Evolutionary conservation across 1,139 yeast species (phyloP).

Genomic region (Kazachstania sp.): DNA sequence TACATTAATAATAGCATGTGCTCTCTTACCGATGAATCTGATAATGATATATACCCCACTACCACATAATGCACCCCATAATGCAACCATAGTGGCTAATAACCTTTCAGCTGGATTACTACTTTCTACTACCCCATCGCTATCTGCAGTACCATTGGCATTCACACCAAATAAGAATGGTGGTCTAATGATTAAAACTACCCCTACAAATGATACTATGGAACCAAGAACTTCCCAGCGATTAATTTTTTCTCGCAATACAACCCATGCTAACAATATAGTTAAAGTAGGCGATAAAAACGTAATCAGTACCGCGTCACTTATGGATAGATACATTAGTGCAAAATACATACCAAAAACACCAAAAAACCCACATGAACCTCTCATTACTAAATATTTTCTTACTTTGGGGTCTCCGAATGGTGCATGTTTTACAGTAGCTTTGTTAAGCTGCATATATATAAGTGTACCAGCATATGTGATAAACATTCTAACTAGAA

Average conservation of each 20-base stretch:
- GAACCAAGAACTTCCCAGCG: constrained; percentile 62
- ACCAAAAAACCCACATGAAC: constrained; percentile 68
- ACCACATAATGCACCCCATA: constrained; percentile 65
- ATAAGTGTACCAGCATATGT: constrained; percentile 52
- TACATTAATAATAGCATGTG: constrained; percentile 74
- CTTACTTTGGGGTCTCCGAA: constrained; percentile 62
- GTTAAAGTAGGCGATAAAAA: constrained; percentile 74
- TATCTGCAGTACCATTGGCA: neutral
- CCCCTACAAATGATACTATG: constrained; percentile 62
- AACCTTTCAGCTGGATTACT: constrained; percentile 31
- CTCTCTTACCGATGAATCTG: constrained; percentile 64
- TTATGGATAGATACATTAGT: constrained; percentile 62
- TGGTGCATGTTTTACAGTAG: constrained; percentile 49
- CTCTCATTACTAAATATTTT: constrained; percentile 50
- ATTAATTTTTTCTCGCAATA: constrained; percentile 62
- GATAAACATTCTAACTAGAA: constrained; percentile 66
- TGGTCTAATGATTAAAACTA: constrained; percentile 74
- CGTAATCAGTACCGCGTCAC: constrained; percentile 72
- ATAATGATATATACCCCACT: constrained; percentile 63
- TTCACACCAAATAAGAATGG: constrained; percentile 52
- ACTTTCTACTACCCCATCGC: constrained; percentile 7
- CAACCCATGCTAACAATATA: constrained; percentile 61
- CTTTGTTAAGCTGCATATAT: constrained; percentile 43
- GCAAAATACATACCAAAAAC: constrained; percentile 71
- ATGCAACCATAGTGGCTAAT: constrained; percentile 55